phyloP scores from a whole-genome alignment of 192 early-diverging fungal genomes.

The Backusella tuberculispora region DNA sequence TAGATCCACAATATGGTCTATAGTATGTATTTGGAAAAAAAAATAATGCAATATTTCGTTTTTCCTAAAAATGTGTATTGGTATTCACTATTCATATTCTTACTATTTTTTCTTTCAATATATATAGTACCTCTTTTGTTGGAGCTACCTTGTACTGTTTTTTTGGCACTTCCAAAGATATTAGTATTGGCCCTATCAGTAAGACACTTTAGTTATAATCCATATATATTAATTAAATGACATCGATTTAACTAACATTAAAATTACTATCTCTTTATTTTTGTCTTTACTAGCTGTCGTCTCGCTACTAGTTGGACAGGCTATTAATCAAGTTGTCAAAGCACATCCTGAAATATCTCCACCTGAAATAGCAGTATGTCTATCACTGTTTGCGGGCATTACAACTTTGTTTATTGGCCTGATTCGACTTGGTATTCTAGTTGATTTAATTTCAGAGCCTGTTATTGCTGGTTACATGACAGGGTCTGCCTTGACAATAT shows the following conservation, averaged over 20 bases:
- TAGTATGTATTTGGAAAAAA: slow-evolving; percentile 51
- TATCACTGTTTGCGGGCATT: slow-evolving; percentile 53
- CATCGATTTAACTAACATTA: not conserved
- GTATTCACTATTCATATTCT: not conserved
- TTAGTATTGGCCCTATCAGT: slow-evolving; percentile 62
- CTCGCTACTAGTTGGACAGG: slow-evolving; percentile 75
- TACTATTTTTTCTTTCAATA: slow-evolving; percentile 36
- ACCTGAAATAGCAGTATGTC: slow-evolving; percentile 66
- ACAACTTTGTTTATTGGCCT: slow-evolving; percentile 72
- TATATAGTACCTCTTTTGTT: slow-evolving; percentile 55
- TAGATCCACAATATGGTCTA: slow-evolving; percentile 76
- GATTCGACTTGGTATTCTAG: slow-evolving; percentile 80
- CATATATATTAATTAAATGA: not conserved
- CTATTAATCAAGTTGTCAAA: slow-evolving; percentile 41
- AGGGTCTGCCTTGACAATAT: slow-evolving; percentile 81
- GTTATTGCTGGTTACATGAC: slow-evolving; percentile 88
- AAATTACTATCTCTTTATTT: not conserved
- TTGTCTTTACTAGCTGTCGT: slow-evolving; percentile 58
- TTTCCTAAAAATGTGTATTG: not conserved
- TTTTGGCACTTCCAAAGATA: slow-evolving; percentile 76
- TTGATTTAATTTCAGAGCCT: slow-evolving; percentile 85
- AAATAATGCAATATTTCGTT: not conserved
- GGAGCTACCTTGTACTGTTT: slow-evolving; percentile 67
- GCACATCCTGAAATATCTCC: slow-evolving; percentile 45
- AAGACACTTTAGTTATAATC: not conserved